A percentile compares a stretch with the other conserved stretches of the same genome.
Evolutionary conservation across 2,329 filamentous ascomycete species (phyloP).

Genomic region (Reticulascus tulasneorum): DNA sequence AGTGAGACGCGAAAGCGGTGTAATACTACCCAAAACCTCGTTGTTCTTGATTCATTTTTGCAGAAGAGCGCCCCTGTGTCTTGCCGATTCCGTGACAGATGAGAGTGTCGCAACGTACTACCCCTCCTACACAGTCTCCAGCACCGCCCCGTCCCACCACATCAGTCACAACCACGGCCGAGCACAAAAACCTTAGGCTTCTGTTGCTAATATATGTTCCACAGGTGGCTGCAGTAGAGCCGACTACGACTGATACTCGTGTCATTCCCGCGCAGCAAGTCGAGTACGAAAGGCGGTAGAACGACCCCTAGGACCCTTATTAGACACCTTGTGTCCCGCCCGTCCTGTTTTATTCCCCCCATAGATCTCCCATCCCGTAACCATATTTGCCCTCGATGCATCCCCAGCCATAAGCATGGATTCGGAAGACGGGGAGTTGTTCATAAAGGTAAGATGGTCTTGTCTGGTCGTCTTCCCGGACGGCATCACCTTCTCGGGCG

Average conservation of each 20-base stretch:
- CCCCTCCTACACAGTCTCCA: conserved; percentile 1
- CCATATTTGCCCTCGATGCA: conserved; percentile 36
- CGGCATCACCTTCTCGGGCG: background rate
- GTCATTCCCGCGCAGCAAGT: conserved; percentile 7
- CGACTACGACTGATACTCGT: conserved; percentile 5
- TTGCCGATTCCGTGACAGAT: no score
- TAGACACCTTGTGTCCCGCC: conserved; percentile 8
- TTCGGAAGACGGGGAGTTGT: conserved; percentile 85
- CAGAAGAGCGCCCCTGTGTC: no score
- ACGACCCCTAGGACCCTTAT: conserved; percentile 8
- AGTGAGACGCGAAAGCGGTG: no score
- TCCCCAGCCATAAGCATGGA: conserved; percentile 62
- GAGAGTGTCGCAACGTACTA: conserved; percentile 10
- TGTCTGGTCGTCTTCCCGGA: background rate
- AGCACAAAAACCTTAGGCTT: conserved; percentile 3
- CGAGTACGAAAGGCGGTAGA: conserved; percentile 5
- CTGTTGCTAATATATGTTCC: conserved; percentile 8
- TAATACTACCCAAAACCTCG: no score
- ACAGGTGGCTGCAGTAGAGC: conserved; percentile 13
- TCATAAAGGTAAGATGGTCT: conserved; percentile 66
- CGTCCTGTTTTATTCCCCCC: conserved; percentile 9
- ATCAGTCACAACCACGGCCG: no score
- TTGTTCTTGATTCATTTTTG: no score
- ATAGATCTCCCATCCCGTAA: conserved; percentile 13
- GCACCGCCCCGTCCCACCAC: background rate